Conservation (phyloP, 2,329 filamentous ascomycete species). For the Aspergillus sp. region DNA sequence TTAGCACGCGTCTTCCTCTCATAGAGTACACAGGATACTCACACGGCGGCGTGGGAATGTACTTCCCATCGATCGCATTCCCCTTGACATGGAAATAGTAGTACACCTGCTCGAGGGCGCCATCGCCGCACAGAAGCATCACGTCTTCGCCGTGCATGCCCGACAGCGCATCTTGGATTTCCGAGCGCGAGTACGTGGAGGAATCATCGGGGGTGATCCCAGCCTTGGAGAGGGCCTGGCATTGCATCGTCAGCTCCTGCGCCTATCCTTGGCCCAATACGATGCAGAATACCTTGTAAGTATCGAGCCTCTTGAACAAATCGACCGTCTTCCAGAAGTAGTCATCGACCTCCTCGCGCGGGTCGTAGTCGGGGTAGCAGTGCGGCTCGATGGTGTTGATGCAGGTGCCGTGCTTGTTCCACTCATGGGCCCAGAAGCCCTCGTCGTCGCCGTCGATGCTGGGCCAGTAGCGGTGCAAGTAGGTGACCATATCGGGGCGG, state of each 20-base stretch:
- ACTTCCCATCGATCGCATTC: conserved; percentile 52
- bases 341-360: conserved; percentile 49
- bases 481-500: conserved; percentile 41
- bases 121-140: conserved; percentile 42
- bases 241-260: not conserved
- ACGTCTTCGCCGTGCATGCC: conserved; percentile 40
- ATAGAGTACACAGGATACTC: conserved; percentile 14
- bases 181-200: conserved; percentile 42
- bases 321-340: conserved; percentile 48
- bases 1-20: too few relatives aligned
- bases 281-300: conserved; percentile 35
- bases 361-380: conserved; percentile 52
- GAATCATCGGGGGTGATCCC: conserved; percentile 45
- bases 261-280: not conserved
- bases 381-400: conserved; percentile 57
- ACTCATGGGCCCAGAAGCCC: conserved; percentile 61
- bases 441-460: conserved; percentile 46
- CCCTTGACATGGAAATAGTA: conserved; percentile 46
- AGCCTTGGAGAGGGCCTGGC: conserved; percentile 45
- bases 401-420: conserved; percentile 63
- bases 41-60: conserved; percentile 46
- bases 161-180: conserved; percentile 44
- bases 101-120: conserved; percentile 46
- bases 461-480: conserved; percentile 55
- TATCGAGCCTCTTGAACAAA: conserved; percentile 48